Conservation (phyloP, 2,329 filamentous ascomycete genomes). For the Monosporascus cannonballus region DNA sequence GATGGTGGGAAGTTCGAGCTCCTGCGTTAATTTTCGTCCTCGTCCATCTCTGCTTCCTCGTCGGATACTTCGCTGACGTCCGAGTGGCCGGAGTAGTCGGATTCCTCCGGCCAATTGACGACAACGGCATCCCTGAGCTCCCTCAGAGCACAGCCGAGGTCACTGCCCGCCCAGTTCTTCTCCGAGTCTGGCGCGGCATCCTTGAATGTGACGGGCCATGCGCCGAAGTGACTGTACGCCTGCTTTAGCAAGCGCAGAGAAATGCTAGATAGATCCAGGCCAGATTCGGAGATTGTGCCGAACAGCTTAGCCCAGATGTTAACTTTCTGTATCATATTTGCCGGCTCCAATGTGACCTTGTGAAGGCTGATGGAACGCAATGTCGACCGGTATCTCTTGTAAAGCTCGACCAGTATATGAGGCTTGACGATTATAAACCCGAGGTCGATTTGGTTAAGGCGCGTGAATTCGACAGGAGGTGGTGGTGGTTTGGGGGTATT, state of each 20-base stretch:
- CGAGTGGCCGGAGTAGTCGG: too few relatives aligned
- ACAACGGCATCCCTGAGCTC: slow-evolving; percentile 17
- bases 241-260: slow-evolving; percentile 25
- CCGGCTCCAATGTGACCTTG: slow-evolving; percentile 28
- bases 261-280: slow-evolving; percentile 28
- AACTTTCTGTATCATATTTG: slow-evolving; percentile 8
- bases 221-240: background rate
- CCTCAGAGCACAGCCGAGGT: slow-evolving; percentile 29
- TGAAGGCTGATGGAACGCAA: slow-evolving; percentile 40
- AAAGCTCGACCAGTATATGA: slow-evolving; percentile 26
- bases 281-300: slow-evolving; percentile 24
- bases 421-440: slow-evolving; percentile 30
- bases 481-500: slow-evolving; percentile 10
- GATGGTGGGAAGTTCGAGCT: too few relatives aligned
- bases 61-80: too few relatives aligned
- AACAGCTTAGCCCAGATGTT: slow-evolving; percentile 37
- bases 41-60: too few relatives aligned
- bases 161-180: slow-evolving; percentile 23
- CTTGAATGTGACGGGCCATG: slow-evolving; percentile 2
- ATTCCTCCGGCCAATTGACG: slow-evolving; percentile 5
- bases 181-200: background rate
- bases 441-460: slow-evolving; percentile 37
- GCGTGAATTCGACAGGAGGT: slow-evolving; percentile 24
- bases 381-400: slow-evolving; percentile 36
- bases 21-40: too few relatives aligned